These are phyloP conservation scores for Lactarius akahatsu DNA, from an alignment of 768 basidiomycete genomes.

Conservation along the genomic window DNA sequence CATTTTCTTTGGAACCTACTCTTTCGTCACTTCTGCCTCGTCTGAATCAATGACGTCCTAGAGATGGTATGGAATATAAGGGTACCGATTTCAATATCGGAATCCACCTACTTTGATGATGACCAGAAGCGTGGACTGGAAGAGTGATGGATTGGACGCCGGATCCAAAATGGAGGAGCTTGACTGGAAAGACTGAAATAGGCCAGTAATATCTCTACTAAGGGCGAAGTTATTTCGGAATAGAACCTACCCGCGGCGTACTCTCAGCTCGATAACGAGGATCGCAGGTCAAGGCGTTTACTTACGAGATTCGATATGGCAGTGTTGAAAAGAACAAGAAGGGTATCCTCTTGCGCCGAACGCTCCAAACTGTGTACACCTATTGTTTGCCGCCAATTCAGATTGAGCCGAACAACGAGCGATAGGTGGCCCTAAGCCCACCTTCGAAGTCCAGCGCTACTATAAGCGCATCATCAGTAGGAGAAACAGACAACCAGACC, in stretches of 20 bases:
- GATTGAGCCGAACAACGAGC: neutral
- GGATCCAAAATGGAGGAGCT: conserved; percentile 59
- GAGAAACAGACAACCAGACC: conserved; percentile 68
- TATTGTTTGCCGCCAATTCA: conserved; percentile 20
- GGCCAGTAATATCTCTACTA: conserved; percentile 56
- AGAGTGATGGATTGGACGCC: conserved; percentile 56
- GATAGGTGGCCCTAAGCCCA: conserved; percentile 18
- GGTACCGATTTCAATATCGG: too few species aligned
- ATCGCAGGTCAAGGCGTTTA: neutral
- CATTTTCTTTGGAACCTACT: conserved; percentile 40
- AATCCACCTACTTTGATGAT: conserved; percentile 55
- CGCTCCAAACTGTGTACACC: conserved; percentile 67
- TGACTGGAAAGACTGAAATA: conserved; percentile 63
- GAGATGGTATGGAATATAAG: neutral
- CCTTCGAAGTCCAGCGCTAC: conserved; percentile 69
- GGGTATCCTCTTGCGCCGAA: conserved; percentile 61
- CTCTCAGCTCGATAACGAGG: neutral
- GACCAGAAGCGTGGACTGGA: conserved; percentile 59
- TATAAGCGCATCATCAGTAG: conserved; percentile 52
- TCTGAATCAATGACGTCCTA: conserved; percentile 70
- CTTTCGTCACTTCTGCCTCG: conserved; percentile 54
- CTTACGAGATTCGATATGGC: conserved; percentile 61
- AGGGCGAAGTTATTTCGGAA: conserved; percentile 68
- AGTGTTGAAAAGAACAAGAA: conserved; percentile 64
- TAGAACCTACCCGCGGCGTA: conserved; percentile 44